These are phyloP conservation scores for Curvularia lunata DNA, from an alignment of 2,329 filamentous ascomycete genomes.

Conservation along the genomic window DNA sequence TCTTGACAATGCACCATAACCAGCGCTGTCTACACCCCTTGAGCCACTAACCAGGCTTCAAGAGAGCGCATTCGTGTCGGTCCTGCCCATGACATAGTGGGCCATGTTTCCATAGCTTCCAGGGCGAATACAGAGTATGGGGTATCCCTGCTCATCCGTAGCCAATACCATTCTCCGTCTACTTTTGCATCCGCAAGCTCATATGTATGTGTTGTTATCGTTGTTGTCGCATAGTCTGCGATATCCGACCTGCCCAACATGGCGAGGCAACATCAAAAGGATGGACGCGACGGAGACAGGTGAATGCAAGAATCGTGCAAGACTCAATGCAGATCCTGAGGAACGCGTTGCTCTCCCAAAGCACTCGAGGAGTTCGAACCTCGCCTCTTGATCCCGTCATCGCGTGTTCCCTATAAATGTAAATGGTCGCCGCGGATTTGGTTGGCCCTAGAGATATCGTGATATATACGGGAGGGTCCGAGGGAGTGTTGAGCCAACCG, in stretches of 20 bases:
- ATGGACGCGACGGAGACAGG: background rate
- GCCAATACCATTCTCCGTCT: background rate
- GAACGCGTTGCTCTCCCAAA: background rate
- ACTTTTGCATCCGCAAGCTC: background rate
- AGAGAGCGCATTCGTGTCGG: slow-evolving; percentile 24
- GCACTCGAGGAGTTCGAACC: slow-evolving; percentile 4
- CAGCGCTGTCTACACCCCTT: slow-evolving; percentile 23
- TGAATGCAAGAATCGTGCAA: background rate
- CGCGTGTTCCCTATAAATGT: slow-evolving; percentile 11
- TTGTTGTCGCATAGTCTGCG: background rate
- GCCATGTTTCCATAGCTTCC: background rate
- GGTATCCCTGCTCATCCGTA: background rate
- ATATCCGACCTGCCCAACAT: background rate
- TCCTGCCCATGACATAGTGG: background rate
- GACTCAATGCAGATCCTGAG: background rate
- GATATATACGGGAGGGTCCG: too few relatives aligned
- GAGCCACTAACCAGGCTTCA: slow-evolving; percentile 33
- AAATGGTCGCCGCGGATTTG: background rate
- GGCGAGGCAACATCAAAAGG: background rate
- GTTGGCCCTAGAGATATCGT: too few relatives aligned
- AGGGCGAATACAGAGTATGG: too few relatives aligned
- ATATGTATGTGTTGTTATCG: too few relatives aligned
- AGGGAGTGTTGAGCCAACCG: too few relatives aligned
- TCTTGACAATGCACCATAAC: slow-evolving; percentile 10
- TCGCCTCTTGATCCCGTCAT: background rate